phyloP scores from a whole-genome alignment of 768 basidiomycete species.

The Chalciporus chontae region DNA sequence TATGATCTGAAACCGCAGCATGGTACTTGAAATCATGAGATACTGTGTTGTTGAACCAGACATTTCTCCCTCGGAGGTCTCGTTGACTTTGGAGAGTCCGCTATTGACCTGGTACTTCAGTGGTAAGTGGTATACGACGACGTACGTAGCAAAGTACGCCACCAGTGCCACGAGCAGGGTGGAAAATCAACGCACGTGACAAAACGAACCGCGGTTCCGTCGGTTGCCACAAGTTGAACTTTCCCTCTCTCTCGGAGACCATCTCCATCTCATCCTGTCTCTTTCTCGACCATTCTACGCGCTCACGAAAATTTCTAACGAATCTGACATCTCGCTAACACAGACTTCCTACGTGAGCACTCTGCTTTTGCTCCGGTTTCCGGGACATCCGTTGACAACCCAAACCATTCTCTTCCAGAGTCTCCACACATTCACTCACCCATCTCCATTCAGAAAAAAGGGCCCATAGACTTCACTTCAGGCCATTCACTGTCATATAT shows the following conservation, averaged over 20 bases:
- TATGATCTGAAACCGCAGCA: too few species aligned
- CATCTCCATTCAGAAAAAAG: slow-evolving; percentile 4
- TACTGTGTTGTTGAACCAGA: too few species aligned
- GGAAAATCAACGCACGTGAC: slow-evolving; percentile 33
- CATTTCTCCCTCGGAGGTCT: too few species aligned
- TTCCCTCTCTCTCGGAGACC: slow-evolving; percentile 11
- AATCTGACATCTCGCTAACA: slow-evolving; percentile 6
- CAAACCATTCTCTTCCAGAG: slow-evolving; percentile 10
- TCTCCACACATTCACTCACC: slow-evolving; percentile 25
- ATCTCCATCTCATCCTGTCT: slow-evolving; percentile 5
- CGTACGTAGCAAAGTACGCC: too few species aligned
- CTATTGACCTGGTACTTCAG: too few species aligned
- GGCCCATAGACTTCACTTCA: neutral
- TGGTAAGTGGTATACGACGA: too few species aligned
- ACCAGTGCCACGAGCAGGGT: too few species aligned
- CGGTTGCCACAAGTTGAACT: slow-evolving; percentile 15
- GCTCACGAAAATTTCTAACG: slow-evolving; percentile 17
- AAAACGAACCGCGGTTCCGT: slow-evolving; percentile 27
- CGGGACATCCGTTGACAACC: neutral
- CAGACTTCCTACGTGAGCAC: slow-evolving; percentile 10
- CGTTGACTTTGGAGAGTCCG: too few species aligned
- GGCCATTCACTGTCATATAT: slow-evolving; percentile 5
- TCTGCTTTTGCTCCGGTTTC: neutral
- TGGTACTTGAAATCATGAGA: too few species aligned
- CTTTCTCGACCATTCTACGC: slow-evolving; percentile 4